phyloP scores from a whole-genome alignment of 2,329 filamentous ascomycete genomes.

The Microdochium trichocladiopsis region DNA sequence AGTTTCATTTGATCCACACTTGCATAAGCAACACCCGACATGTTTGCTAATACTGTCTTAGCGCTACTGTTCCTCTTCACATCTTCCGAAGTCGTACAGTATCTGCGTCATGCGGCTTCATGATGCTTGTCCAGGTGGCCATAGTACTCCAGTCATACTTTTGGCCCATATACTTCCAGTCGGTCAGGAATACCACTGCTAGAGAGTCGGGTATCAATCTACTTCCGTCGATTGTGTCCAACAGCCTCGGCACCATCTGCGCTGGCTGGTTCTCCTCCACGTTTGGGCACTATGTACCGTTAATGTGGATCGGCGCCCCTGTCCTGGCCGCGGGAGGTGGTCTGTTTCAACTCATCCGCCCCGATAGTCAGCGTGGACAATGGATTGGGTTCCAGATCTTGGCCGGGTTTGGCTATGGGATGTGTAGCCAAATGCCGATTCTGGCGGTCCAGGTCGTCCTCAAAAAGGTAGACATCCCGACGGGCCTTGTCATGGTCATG shows the following conservation, averaged over 20 bases:
- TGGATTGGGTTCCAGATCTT: constrained; percentile 7
- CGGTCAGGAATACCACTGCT: constrained; percentile 24
- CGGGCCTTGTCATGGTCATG: constrained; percentile 1
- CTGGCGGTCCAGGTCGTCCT: constrained; percentile 8
- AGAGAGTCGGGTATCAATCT: constrained; percentile 26
- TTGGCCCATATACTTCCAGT: constrained; percentile 19
- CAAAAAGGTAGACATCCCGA: constrained; percentile 4
- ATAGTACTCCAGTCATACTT: constrained; percentile 18
- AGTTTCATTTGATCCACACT: constrained; percentile 13
- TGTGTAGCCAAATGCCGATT: constrained; percentile 6
- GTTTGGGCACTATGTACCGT: constrained; percentile 5
- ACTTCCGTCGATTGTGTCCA: constrained; percentile 22
- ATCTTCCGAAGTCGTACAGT: constrained; percentile 22
- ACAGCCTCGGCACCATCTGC: constrained; percentile 19
- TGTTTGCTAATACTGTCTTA: no score
- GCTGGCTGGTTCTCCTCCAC: constrained; percentile 11
- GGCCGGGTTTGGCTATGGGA: constrained; percentile 4
- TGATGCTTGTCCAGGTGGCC: constrained; percentile 10
- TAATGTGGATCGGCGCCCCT: constrained; percentile 7
- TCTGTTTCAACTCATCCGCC: constrained; percentile 5
- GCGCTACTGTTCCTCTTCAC: constrained; percentile 33
- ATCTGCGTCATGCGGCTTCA: constrained; percentile 4
- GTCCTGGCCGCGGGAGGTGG: constrained; percentile 4
- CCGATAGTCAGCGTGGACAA: not conserved
- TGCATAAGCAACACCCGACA: constrained; percentile 25